These are phyloP conservation scores for Petrea volubilis DNA, from an alignment of 257 asterid genomes.

Conservation along the genomic window DNA sequence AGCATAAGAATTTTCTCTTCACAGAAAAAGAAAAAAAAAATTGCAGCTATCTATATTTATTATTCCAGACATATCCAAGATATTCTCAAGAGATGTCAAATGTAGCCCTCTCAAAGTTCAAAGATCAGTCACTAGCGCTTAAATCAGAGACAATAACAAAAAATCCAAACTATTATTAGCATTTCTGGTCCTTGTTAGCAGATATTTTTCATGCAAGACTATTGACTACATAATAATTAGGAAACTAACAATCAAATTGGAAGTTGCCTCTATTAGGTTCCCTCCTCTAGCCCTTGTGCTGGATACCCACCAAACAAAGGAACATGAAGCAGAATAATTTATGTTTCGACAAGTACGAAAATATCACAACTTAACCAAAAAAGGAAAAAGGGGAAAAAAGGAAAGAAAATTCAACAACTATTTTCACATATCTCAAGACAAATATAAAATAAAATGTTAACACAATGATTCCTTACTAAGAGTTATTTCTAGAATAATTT, in stretches of 20 bases:
- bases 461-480: not conserved
- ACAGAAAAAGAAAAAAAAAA: too few relatives aligned
- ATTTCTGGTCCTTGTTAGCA: not conserved
- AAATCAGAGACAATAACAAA: not conserved
- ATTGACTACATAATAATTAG: not conserved
- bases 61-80: not conserved
- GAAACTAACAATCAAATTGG: slow-evolving; percentile 1
- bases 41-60: too few relatives aligned
- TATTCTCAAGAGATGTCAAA: not conserved
- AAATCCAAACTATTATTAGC: not conserved
- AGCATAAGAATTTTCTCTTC: too few relatives aligned
- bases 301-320: slow-evolving; percentile 18
- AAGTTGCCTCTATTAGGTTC: slow-evolving; percentile 6
- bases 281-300: slow-evolving; percentile 13
- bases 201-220: not conserved
- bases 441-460: not conserved
- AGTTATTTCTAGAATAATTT: slow-evolving; percentile 2
- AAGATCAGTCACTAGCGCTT: not conserved
- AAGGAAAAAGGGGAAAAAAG: not conserved
- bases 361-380: too few relatives aligned
- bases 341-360: slow-evolving; percentile 17
- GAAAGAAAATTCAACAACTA: not conserved
- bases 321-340: too few relatives aligned
- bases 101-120: not conserved
- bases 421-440: not conserved